Percentiles rank a stretch among this genome's conserved stretches.
Evolutionary conservation across 345 rosid species (phyloP).

Genomic region (Acer yangbiense): DNA sequence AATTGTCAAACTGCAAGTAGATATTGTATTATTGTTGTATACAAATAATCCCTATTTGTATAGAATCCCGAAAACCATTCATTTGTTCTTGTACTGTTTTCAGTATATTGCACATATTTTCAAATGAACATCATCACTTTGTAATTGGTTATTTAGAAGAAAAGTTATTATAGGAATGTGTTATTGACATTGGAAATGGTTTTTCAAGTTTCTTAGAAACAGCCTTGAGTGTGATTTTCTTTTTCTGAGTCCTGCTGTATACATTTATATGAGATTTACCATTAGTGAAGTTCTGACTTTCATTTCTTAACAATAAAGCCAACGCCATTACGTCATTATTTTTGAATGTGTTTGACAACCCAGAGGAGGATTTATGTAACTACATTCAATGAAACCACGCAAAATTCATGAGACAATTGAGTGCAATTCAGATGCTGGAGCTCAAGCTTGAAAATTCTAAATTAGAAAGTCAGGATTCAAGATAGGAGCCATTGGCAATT

Average conservation of each 20-base stretch:
- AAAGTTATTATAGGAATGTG: background rate
- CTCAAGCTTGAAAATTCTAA: too few relatives aligned
- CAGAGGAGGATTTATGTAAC: too few relatives aligned
- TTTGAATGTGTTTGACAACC: too few relatives aligned
- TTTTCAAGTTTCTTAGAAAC: background rate
- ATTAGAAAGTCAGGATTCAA: too few relatives aligned
- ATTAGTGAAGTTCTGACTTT: background rate
- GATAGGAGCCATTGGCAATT: too few relatives aligned
- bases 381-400: too few relatives aligned
- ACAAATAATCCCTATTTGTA: conserved; percentile 15
- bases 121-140: conserved; percentile 1
- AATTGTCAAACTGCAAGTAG: conserved; percentile 29
- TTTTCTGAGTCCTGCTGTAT: too few relatives aligned
- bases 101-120: conserved; percentile 22
- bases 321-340: too few relatives aligned
- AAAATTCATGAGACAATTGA: too few relatives aligned
- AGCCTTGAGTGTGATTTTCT: background rate
- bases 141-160: background rate
- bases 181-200: background rate
- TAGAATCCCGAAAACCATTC: too few relatives aligned
- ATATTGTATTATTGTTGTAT: conserved; percentile 30
- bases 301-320: background rate
- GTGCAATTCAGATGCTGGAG: too few relatives aligned
- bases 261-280: background rate
- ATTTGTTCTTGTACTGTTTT: background rate